phyloP scores from a whole-genome alignment of 345 rosid species.

The Arabidopsis arenosa region DNA sequence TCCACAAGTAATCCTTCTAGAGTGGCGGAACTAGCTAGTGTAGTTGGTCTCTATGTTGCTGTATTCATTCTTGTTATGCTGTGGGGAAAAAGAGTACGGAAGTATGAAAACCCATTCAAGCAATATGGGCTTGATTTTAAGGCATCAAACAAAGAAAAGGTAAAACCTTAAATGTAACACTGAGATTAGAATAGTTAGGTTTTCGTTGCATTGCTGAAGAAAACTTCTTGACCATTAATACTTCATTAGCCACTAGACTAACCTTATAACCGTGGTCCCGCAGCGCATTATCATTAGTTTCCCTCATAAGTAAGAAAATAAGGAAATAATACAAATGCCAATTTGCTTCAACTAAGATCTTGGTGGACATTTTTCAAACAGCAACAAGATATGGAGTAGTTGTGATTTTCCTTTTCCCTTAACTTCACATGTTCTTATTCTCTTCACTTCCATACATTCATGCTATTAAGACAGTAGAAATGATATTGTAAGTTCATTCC shows the following conservation, averaged over 20 bases:
- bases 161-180: constrained; percentile 31
- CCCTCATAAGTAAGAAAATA: not conserved
- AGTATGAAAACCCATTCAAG: constrained; percentile 70
- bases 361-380: not conserved
- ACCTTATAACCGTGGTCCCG: constrained; percentile 2
- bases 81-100: constrained; percentile 90
- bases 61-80: constrained; percentile 66
- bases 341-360: not conserved
- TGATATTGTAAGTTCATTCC: constrained; percentile 26
- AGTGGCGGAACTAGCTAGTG: constrained; percentile 73
- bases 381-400: not conserved
- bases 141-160: constrained; percentile 58
- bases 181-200: constrained; percentile 5
- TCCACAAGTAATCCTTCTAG: constrained; percentile 63
- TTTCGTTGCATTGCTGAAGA: constrained; percentile 16
- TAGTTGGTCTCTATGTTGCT: constrained; percentile 80
- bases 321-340: not conserved
- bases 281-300: constrained; percentile 25
- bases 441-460: constrained; percentile 4
- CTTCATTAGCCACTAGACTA: constrained; percentile 14
- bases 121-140: constrained; percentile 82
- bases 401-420: constrained; percentile 18
- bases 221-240: not conserved
- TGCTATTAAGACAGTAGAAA: constrained; percentile 26
- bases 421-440: not conserved